phyloP scores from a whole-genome alignment of 2,329 filamentous ascomycete genomes.

The Coleophoma eucalyptorum region DNA sequence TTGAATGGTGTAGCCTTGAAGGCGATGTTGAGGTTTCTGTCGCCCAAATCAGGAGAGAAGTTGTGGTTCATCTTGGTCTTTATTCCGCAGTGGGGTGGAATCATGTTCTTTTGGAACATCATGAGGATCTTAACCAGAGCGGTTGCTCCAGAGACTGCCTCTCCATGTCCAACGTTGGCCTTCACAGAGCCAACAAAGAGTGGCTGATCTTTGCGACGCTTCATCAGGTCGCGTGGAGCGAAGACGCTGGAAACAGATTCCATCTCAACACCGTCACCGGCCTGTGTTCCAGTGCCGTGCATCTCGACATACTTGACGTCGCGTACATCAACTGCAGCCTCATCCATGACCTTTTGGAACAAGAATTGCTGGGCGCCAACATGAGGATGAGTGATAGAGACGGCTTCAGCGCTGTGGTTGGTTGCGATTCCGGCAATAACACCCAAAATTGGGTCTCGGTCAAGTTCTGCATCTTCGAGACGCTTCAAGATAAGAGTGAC shows the following conservation, averaged over 20 bases:
- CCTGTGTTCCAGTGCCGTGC: conserved; percentile 7
- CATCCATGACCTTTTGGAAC: conserved; percentile 66
- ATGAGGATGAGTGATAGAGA: conserved; percentile 79
- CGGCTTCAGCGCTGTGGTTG: conserved; percentile 75
- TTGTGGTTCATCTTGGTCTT: conserved; percentile 25
- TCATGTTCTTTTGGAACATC: conserved; percentile 20
- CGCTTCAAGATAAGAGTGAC: conserved; percentile 42
- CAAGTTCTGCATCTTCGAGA: conserved; percentile 39
- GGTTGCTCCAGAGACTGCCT: conserved; percentile 18
- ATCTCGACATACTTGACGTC: conserved; percentile 60
- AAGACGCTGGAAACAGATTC: conserved; percentile 64
- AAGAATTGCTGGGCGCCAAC: conserved; percentile 68
- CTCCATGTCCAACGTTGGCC: conserved; percentile 18
- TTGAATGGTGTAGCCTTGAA: conserved; percentile 11
- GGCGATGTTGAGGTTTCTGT: conserved; percentile 18
- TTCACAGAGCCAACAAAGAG: conserved; percentile 33
- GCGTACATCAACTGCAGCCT: conserved; percentile 68
- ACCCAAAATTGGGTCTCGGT: conserved; percentile 41
- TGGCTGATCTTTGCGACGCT: conserved; percentile 45
- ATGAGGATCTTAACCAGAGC: conserved; percentile 24
- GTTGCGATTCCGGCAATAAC: conserved; percentile 67
- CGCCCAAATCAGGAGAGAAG: conserved; percentile 30
- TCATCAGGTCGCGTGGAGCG: conserved; percentile 43
- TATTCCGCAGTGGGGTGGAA: conserved; percentile 21
- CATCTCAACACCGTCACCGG: conserved; percentile 41